These are phyloP conservation scores for Monilinia laxa DNA, from an alignment of 2,329 filamentous ascomycete species.

Conservation along the genomic window DNA sequence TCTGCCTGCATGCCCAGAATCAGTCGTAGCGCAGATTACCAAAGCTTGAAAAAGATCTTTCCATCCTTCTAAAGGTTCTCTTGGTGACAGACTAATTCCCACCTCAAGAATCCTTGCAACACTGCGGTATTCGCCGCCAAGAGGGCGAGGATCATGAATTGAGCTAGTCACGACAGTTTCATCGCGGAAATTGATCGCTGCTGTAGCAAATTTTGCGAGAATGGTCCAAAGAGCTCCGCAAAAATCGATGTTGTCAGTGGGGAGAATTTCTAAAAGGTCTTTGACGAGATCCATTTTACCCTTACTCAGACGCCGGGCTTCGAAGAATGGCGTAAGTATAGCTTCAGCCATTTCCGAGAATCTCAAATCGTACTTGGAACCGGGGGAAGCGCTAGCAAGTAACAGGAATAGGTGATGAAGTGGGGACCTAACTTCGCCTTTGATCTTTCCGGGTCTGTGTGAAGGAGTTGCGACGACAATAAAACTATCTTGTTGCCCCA, in stretches of 20 bases:
- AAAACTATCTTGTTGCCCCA: conserved; percentile 55
- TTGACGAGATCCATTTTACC: conserved; percentile 43
- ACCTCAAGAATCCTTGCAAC: conserved; percentile 65
- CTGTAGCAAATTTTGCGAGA: conserved; percentile 36
- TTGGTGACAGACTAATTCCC: conserved; percentile 49
- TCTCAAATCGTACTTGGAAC: conserved; percentile 31
- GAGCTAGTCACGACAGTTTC: conserved; percentile 38
- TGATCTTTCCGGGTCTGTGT: conserved; percentile 52
- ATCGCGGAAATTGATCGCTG: conserved; percentile 30
- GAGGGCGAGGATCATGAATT: conserved; percentile 45
- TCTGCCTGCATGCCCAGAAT: conserved; percentile 66
- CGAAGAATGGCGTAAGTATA: conserved; percentile 60
- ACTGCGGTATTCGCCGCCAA: conserved; percentile 69
- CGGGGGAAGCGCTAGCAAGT: conserved; percentile 42
- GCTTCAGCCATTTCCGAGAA: conserved; percentile 44
- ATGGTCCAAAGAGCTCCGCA: conserved; percentile 36
- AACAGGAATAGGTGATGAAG: conserved; percentile 65
- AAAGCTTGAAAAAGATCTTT: conserved; percentile 56
- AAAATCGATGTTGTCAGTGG: conserved; percentile 35
- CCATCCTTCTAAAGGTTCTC: conserved; percentile 43
- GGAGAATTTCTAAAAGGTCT: conserved; percentile 34
- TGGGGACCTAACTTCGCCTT: conserved; percentile 55
- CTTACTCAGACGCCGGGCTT: conserved; percentile 41
- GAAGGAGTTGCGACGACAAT: conserved; percentile 64
- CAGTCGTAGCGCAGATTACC: conserved; percentile 55